A percentile compares a stretch with the other conserved stretches of the same genome.
These are phyloP conservation scores for Penicillium paneum DNA, from an alignment of 2,329 filamentous ascomycete species.

Conservation along the genomic window DNA sequence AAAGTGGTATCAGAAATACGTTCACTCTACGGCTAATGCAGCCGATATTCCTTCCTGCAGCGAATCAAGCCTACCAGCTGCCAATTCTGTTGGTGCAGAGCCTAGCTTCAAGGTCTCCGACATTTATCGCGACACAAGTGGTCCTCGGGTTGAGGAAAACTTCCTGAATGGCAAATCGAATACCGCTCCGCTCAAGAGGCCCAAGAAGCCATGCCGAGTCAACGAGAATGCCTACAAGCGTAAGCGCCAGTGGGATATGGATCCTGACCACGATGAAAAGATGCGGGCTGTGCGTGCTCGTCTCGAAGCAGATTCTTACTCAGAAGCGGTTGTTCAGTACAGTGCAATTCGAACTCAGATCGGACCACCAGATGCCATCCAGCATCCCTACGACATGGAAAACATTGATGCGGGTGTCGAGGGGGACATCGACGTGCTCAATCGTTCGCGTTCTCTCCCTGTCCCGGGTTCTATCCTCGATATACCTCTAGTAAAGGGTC, in stretches of 20 bases:
- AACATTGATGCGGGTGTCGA: neutral
- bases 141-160: conserved; percentile 17
- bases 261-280: conserved; percentile 29
- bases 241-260: conserved; percentile 29
- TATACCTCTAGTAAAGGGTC: neutral
- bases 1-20: conserved; percentile 16
- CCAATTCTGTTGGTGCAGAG: conserved; percentile 38
- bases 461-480: neutral
- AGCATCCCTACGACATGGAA: conserved; percentile 4
- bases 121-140: conserved; percentile 24
- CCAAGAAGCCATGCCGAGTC: conserved; percentile 23
- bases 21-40: neutral
- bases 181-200: conserved; percentile 25
- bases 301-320: neutral
- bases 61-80: conserved; percentile 41
- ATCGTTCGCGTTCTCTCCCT: neutral
- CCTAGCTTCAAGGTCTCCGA: conserved; percentile 22
- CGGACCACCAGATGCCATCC: conserved; percentile 2
- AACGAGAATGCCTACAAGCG: conserved; percentile 26
- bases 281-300: conserved; percentile 15
- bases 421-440: neutral
- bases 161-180: conserved; percentile 27
- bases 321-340: neutral
- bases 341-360: neutral
- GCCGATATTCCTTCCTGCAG: conserved; percentile 19